Conservation (phyloP, 106 monocot species). For the Chionographis japonica region DNA sequence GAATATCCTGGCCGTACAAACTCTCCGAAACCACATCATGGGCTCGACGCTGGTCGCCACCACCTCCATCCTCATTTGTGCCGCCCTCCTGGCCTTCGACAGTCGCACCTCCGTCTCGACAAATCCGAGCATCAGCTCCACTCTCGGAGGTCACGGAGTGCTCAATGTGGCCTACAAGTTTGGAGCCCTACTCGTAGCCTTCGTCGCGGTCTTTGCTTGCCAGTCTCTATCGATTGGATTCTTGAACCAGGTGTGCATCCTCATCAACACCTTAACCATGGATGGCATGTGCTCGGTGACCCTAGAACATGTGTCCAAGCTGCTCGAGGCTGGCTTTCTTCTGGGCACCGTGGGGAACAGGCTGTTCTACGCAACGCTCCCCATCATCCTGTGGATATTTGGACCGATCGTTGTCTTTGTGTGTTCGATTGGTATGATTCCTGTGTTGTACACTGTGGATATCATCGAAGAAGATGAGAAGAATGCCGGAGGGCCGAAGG, state of each 20-base stretch:
- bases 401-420: conserved; percentile 61
- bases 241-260: conserved; percentile 67
- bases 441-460: conserved; percentile 57
- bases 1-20: conserved; percentile 75
- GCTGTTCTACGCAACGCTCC: conserved; percentile 55
- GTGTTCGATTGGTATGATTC: conserved; percentile 38
- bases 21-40: conserved; percentile 73
- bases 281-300: conserved; percentile 6
- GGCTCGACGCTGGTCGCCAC: conserved; percentile 75
- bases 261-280: conserved; percentile 44
- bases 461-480: not conserved
- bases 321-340: conserved; percentile 50
- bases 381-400: conserved; percentile 70
- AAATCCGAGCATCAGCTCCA: conserved; percentile 47
- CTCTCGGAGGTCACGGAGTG: conserved; percentile 67
- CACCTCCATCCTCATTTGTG: conserved; percentile 71
- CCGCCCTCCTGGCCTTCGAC: conserved; percentile 55
- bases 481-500: too few relatives aligned
- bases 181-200: conserved; percentile 47
- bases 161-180: conserved; percentile 65
- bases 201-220: conserved; percentile 71
- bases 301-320: conserved; percentile 26
- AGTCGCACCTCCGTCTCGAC: conserved; percentile 71
- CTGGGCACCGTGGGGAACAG: conserved; percentile 61
- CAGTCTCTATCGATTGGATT: conserved; percentile 72